A percentile compares a stretch with the other conserved stretches of the same genome.
Evolutionary conservation across 768 basidiomycete genomes (phyloP).

Genomic region (Chalciporus chontae): DNA sequence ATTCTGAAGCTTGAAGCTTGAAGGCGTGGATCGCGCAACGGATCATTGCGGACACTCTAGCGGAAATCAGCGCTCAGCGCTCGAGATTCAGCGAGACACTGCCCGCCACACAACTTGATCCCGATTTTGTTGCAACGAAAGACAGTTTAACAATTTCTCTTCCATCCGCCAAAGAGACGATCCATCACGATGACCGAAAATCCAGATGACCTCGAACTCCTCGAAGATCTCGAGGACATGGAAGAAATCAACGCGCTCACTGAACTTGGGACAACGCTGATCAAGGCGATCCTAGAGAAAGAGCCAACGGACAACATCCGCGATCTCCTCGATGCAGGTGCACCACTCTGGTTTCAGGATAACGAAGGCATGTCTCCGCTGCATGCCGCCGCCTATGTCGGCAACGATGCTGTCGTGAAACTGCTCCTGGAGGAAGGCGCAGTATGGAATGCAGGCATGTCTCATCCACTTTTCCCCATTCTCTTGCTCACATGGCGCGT

Average conservation of each 20-base stretch:
- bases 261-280: conserved; percentile 55
- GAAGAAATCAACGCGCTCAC: conserved; percentile 45
- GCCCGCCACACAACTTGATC: no score
- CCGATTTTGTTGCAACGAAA: background rate
- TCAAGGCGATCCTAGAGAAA: conserved; percentile 52
- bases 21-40: no score
- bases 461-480: background rate
- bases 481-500: background rate
- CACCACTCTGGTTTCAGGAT: conserved; percentile 90
- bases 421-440: conserved; percentile 78
- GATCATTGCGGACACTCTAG: no score
- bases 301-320: conserved; percentile 44
- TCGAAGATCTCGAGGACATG: conserved; percentile 27
- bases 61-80: no score
- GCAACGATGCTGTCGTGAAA: conserved; percentile 60
- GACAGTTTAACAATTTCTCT: no score
- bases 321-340: conserved; percentile 56
- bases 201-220: conserved; percentile 11
- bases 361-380: conserved; percentile 78
- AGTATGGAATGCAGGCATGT: conserved; percentile 83
- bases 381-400: conserved; percentile 81
- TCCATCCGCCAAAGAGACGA: background rate
- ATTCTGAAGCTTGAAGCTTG: no score
- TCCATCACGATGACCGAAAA: conserved; percentile 12
- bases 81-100: no score